These are phyloP conservation scores for Eragrostis curvula DNA, from an alignment of 176 grass and related monocot genomes.

Conservation along the genomic window DNA sequence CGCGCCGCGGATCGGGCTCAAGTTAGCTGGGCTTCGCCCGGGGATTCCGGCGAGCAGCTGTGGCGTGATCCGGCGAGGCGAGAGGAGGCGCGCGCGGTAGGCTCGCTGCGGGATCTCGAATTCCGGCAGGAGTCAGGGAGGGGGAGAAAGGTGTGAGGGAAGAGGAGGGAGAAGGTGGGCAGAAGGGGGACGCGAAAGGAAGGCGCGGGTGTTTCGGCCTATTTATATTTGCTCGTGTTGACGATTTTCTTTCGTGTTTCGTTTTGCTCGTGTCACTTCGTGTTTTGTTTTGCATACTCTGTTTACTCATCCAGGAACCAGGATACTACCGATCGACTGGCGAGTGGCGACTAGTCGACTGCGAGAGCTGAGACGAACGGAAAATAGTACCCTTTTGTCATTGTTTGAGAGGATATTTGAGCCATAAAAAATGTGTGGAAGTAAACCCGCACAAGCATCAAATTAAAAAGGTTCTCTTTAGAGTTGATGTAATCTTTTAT, in stretches of 20 bases:
- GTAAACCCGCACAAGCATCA: too few species aligned
- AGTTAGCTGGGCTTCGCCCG: neutral
- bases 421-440: too few species aligned
- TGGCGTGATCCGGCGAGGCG: neutral
- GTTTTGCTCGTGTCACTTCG: neutral
- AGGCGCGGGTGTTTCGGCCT: conserved; percentile 42
- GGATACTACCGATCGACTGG: neutral
- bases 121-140: conserved; percentile 32
- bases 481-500: too few species aligned
- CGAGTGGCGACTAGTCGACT: too few species aligned
- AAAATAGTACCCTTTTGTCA: too few species aligned
- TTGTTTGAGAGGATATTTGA: too few species aligned
- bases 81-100: neutral
- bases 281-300: neutral
- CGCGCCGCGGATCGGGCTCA: conserved; percentile 1
- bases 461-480: too few species aligned
- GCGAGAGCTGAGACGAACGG: too few species aligned
- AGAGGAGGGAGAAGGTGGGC: neutral
- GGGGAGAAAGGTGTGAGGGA: conserved; percentile 37
- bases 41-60: neutral
- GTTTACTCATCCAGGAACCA: neutral
- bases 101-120: conserved; percentile 45
- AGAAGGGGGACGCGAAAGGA: conserved; percentile 25
- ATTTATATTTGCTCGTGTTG: conserved; percentile 43
- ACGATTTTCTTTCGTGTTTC: neutral